Base-by-base conservation (phyloP, 768 basidiomycete species). In the Clitopilus passeckerianus region DNA sequence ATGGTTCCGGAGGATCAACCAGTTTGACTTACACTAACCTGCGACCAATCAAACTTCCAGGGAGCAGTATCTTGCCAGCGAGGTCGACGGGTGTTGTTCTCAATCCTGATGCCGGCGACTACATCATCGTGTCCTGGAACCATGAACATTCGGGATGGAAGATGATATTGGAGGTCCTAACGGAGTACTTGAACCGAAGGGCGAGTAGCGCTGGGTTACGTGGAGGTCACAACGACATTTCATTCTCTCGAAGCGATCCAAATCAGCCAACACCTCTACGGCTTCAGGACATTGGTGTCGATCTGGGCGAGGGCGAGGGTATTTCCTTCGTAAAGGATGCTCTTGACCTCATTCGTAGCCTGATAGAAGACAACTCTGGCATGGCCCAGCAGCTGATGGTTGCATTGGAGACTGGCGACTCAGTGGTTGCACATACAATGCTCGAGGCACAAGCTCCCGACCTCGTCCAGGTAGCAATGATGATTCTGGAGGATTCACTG, bases 71-170 rank as follows among this genome's bases (percentile, higher is more conserved):
- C 10, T 78, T 97, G 5, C 87, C 88, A 22, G 76, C 83, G 6
- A 81, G 83, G 20, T 86, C 90, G 1, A 71, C 76, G 1, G 94
- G 92, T 2, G 82, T 83, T 7, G 77, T 94, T 20, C 76, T 95
- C 34, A 92, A 86, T 62, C 80, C 82, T 9, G 90, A 92, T 56
- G 82, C 82, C 4, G 85, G 82, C 1, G 89, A 91, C 22, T 76
- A 84, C 16, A 73, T 88, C 20, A 86, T 90, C 5, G 80, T 95
- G 0, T 79, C 82, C 18, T 97, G 95, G 95, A 80, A 87, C 61
- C 86, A 90, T 63, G 77, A 85, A 50, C 86, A 93, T 66, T 91
- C 89, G 6, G 93, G 91, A 1, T 97, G 95, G 95, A 89, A 84
- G 63, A 70, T 96, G 14, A 72, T 96, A 6, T 70, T 93, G n/a